Percentiles rank a stretch among this genome's conserved stretches.
These are phyloP conservation scores for Odontarrhena argentea DNA, from an alignment of 345 rosid genomes.

Conservation along the genomic window DNA sequence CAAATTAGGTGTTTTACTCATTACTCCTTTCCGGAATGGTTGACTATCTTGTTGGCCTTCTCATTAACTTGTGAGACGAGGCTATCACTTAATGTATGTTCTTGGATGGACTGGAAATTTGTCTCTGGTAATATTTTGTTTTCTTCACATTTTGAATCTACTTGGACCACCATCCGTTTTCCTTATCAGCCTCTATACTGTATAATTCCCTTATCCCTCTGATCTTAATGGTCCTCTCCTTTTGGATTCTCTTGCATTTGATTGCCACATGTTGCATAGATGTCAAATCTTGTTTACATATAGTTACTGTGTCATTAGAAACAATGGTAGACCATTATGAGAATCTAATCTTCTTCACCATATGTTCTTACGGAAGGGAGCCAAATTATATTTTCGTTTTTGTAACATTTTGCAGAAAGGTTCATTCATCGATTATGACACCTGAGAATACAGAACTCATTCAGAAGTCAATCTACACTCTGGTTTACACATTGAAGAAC, in stretches of 20 bases:
- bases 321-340: background rate
- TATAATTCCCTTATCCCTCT: background rate
- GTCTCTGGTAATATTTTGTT: background rate
- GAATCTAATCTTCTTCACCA: conserved; percentile 4
- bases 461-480: conserved; percentile 79
- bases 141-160: background rate
- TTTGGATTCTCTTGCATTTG: background rate
- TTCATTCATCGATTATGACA: conserved; percentile 80
- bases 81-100: background rate
- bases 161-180: background rate
- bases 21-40: background rate
- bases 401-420: conserved; percentile 50
- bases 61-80: conserved; percentile 2
- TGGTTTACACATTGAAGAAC: conserved; percentile 90
- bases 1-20: background rate
- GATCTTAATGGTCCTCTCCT: background rate
- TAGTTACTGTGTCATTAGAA: conserved; percentile 6
- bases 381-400: background rate
- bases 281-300: conserved; percentile 13
- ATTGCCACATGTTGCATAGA: background rate
- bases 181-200: background rate
- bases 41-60: conserved; percentile 13
- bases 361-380: background rate
- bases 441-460: conserved; percentile 90
- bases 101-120: conserved; percentile 14